Evolutionary conservation across 2,329 filamentous ascomycete genomes (phyloP).

Genomic region (Camillea tinctor): DNA sequence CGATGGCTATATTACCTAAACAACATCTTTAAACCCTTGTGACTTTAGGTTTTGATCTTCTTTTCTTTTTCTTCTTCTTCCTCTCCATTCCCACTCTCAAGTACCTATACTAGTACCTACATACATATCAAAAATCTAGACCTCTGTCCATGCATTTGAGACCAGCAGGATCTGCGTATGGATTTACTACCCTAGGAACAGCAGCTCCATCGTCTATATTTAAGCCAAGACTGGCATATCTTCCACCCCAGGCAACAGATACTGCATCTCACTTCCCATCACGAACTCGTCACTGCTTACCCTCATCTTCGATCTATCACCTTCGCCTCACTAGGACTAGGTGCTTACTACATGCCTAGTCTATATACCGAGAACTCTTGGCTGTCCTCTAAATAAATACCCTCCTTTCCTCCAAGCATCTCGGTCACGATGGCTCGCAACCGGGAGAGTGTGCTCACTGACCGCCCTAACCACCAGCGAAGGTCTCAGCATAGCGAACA

Average conservation of each 20-base stretch:
- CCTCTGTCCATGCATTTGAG: neutral
- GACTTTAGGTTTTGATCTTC: too few species aligned
- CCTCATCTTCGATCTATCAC: neutral
- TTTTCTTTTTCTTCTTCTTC: too few species aligned
- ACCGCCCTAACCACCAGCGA: slow-evolving; percentile 19
- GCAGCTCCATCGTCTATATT: neutral
- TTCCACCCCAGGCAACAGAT: neutral
- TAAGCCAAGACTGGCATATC: neutral
- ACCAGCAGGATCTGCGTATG: neutral
- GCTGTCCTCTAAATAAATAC: neutral
- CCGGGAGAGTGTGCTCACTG: slow-evolving; percentile 4
- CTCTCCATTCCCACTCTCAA: too few species aligned
- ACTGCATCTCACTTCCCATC: neutral
- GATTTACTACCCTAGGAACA: neutral
- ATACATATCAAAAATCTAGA: neutral
- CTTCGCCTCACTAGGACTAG: neutral
- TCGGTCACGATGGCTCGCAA: slow-evolving; percentile 8
- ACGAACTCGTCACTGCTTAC: neutral
- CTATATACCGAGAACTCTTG: too few species aligned
- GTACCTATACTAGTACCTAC: too few species aligned
- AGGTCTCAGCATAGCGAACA: slow-evolving; percentile 18
- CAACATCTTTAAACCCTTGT: too few species aligned
- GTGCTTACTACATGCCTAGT: too few species aligned
- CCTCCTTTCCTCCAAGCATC: neutral
- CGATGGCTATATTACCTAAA: neutral